Percentiles rank a stretch among this genome's conserved stretches.
Evolutionary conservation across 1,284 basidiomycete genomes (phyloP).

Genomic region (Marasmius tenuissimus): DNA sequence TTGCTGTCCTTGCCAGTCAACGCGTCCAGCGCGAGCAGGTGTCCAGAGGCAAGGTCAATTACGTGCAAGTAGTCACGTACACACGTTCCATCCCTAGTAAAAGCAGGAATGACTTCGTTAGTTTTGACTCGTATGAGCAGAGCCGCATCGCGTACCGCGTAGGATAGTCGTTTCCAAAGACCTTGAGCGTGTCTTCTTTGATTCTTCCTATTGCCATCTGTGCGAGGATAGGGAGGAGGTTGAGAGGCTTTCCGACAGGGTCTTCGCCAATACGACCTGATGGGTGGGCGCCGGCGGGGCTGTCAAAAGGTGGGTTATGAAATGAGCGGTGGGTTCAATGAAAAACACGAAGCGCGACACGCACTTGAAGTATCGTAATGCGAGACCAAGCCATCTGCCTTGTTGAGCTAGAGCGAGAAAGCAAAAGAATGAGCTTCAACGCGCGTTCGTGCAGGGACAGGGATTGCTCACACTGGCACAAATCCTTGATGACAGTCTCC

Average conservation of each 20-base stretch:
- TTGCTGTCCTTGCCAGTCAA: conserved; percentile 62
- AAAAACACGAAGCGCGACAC: conserved; percentile 24
- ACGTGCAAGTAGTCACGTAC: conserved; percentile 98
- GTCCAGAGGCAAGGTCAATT: conserved; percentile 92
- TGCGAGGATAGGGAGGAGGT: conserved; percentile 91
- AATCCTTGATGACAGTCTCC: conserved; percentile 89
- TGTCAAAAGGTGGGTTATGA: conserved; percentile 28
- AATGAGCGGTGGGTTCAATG: background rate
- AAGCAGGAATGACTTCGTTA: conserved; percentile 11
- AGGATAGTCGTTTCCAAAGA: conserved; percentile 98
- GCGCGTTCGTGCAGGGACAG: conserved; percentile 3
- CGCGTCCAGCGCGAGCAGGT: conserved; percentile 90
- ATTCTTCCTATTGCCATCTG: conserved; percentile 96
- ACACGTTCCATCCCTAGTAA: conserved; percentile 85
- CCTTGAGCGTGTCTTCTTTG: conserved; percentile 78
- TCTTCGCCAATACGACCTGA: conserved; percentile 97
- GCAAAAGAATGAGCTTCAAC: conserved; percentile 16
- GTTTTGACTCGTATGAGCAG: background rate
- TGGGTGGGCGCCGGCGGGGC: conserved; percentile 95
- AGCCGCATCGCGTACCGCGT: conserved; percentile 65
- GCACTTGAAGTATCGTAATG: conserved; percentile 96
- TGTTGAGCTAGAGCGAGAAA: conserved; percentile 57
- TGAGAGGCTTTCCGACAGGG: conserved; percentile 92
- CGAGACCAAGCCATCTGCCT: conserved; percentile 75
- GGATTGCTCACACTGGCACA: conserved; percentile 70